Evolutionary conservation across 352 stramenopile genomes (phyloP).

Genomic region (Phytophthora idaei): DNA sequence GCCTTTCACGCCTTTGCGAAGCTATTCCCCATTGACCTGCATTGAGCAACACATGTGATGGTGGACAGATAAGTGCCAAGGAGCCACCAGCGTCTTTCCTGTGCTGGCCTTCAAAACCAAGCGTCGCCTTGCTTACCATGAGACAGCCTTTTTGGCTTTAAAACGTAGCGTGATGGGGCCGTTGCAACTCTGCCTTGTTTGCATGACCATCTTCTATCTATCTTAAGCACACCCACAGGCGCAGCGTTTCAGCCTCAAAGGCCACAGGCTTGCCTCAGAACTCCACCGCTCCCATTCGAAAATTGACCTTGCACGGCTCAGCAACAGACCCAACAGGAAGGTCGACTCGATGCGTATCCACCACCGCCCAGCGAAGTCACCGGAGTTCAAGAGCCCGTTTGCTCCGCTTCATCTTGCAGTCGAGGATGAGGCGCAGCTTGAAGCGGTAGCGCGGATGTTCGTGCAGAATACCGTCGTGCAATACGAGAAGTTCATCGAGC

Average conservation of each 20-base stretch:
- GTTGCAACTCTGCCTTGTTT: slow-evolving; percentile 29
- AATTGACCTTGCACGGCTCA: slow-evolving; percentile 25
- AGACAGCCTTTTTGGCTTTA: slow-evolving; percentile 18
- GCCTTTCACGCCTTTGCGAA: slow-evolving; percentile 27
- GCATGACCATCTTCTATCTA: slow-evolving; percentile 12
- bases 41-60: neutral
- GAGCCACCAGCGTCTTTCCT: slow-evolving; percentile 23
- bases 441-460: slow-evolving; percentile 46
- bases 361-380: slow-evolving; percentile 22
- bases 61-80: slow-evolving; percentile 12
- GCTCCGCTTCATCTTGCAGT: slow-evolving; percentile 40
- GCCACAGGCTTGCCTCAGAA: slow-evolving; percentile 19
- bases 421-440: slow-evolving; percentile 49
- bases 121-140: slow-evolving; percentile 16
- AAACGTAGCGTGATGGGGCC: slow-evolving; percentile 8
- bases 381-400: slow-evolving; percentile 59
- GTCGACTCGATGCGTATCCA: slow-evolving; percentile 34
- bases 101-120: slow-evolving; percentile 22
- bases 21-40: neutral
- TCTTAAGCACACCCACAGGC: slow-evolving; percentile 19
- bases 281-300: slow-evolving; percentile 21
- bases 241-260: slow-evolving; percentile 31
- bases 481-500: slow-evolving; percentile 58
- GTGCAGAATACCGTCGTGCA: slow-evolving; percentile 54
- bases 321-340: slow-evolving; percentile 15